phyloP scores from a whole-genome alignment of 148 eudicot genomes.

The Spergularia bocconei region DNA sequence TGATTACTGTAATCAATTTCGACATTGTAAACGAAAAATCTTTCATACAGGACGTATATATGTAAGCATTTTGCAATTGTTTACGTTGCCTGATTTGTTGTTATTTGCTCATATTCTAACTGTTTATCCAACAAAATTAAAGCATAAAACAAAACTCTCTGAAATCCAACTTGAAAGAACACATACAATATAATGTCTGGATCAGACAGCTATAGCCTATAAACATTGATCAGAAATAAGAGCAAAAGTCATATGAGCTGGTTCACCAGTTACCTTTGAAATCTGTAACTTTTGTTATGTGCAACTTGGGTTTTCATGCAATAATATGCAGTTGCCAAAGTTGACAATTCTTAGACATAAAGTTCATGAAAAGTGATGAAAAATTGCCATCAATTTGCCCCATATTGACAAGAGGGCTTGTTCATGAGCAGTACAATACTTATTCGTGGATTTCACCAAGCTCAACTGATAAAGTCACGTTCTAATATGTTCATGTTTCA shows the following conservation, averaged over 20 bases:
- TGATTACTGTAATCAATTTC: not conserved
- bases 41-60: too few species aligned
- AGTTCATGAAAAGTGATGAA: slow-evolving; percentile 7
- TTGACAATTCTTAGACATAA: slow-evolving; percentile 18
- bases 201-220: slow-evolving; percentile 31
- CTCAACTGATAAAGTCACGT: too few species aligned
- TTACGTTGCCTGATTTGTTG: too few species aligned
- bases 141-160: not conserved
- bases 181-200: slow-evolving; percentile 2
- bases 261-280: slow-evolving; percentile 23
- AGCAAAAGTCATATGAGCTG: slow-evolving; percentile 22
- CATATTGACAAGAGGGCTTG: not conserved
- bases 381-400: not conserved
- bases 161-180: slow-evolving; percentile 14
- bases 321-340: slow-evolving; percentile 1
- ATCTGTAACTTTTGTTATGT: not conserved
- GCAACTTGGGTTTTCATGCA: slow-evolving; percentile 21
- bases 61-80: too few species aligned
- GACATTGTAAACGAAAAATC: not conserved
- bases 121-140: not conserved
- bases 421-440: too few species aligned
- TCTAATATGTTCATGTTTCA: too few species aligned
- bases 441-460: too few species aligned
- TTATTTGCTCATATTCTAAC: not conserved
- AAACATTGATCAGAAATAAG: slow-evolving; percentile 11